phyloP scores from a whole-genome alignment of 805 yeast genomes.

The Kodamaea jinghongensis region DNA sequence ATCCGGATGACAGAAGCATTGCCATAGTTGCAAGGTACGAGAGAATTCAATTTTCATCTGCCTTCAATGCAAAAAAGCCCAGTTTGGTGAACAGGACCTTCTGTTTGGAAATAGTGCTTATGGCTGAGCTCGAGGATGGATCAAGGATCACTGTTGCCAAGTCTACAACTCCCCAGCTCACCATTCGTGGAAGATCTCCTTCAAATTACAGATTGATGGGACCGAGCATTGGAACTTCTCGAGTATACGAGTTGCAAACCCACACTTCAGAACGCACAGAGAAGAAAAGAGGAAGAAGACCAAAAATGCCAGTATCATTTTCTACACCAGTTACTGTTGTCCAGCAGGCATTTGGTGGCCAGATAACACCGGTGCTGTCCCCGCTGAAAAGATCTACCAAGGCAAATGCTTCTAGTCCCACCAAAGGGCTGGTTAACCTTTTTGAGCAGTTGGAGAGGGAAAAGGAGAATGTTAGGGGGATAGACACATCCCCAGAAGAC shows the following conservation, averaged over 20 bases:
- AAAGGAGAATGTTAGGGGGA: too few species aligned
- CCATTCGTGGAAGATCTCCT: slow-evolving; percentile 65
- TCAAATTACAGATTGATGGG: slow-evolving; percentile 36
- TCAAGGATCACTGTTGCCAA: slow-evolving; percentile 16
- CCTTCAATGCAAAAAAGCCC: slow-evolving; percentile 5
- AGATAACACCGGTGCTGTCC: too few species aligned
- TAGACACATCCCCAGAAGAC: too few species aligned
- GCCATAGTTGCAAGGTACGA: slow-evolving; percentile 23
- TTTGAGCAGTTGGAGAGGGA: too few species aligned
- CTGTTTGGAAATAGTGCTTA: slow-evolving; percentile 16
- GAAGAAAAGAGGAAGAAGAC: slow-evolving; percentile 3
- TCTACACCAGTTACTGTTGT: too few species aligned
- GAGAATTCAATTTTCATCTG: slow-evolving; percentile 21
- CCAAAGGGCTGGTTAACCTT: too few species aligned
- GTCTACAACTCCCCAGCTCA: slow-evolving; percentile 54
- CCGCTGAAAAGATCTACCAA: too few species aligned
- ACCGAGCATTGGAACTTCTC: not conserved
- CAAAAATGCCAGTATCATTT: too few species aligned
- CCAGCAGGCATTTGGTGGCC: too few species aligned
- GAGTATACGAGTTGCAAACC: not conserved
- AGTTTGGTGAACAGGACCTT: slow-evolving; percentile 13
- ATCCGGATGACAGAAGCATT: slow-evolving; percentile 5
- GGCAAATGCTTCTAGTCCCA: too few species aligned
- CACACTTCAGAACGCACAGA: not conserved
- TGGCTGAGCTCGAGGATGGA: slow-evolving; percentile 14